Evolutionary conservation across 495 filamentous ascomycete species (phyloP).

Genomic region (Xylaria nigripes): DNA sequence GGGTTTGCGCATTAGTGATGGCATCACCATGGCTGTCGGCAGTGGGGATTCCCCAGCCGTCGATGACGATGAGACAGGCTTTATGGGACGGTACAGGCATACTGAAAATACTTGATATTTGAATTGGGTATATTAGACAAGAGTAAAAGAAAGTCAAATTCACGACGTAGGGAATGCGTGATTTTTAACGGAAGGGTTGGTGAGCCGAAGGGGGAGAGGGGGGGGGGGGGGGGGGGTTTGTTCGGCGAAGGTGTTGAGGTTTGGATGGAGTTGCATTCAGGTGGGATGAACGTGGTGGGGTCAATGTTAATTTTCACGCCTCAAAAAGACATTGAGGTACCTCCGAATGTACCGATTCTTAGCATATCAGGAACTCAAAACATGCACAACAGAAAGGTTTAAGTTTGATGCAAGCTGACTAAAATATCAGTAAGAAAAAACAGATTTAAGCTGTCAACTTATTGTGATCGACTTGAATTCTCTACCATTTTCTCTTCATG

Average conservation of each 20-base stretch:
- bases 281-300: slow-evolving; percentile 9
- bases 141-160: slow-evolving; percentile 7
- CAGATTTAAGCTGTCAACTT: too few relatives aligned
- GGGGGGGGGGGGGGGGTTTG: background rate
- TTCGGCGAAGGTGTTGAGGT: slow-evolving; percentile 5
- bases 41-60: slow-evolving; percentile 90
- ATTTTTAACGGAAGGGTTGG: too few relatives aligned
- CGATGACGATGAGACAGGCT: slow-evolving; percentile 93
- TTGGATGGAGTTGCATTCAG: slow-evolving; percentile 24
- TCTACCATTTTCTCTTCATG: too few relatives aligned
- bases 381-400: too few relatives aligned
- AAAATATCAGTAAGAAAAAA: too few relatives aligned
- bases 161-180: slow-evolving; percentile 11
- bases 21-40: slow-evolving; percentile 83
- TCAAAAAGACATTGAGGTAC: too few relatives aligned
- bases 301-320: slow-evolving; percentile 2
- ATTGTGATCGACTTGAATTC: too few relatives aligned
- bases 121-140: slow-evolving; percentile 21
- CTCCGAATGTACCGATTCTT: too few relatives aligned
- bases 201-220: too few relatives aligned
- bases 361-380: too few relatives aligned
- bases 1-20: slow-evolving; percentile 85
- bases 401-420: too few relatives aligned
- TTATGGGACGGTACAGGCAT: slow-evolving; percentile 86
- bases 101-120: slow-evolving; percentile 21